These are phyloP conservation scores for Termitomyces eurrhizus DNA, from an alignment of 768 basidiomycete genomes.

Conservation along the genomic window DNA sequence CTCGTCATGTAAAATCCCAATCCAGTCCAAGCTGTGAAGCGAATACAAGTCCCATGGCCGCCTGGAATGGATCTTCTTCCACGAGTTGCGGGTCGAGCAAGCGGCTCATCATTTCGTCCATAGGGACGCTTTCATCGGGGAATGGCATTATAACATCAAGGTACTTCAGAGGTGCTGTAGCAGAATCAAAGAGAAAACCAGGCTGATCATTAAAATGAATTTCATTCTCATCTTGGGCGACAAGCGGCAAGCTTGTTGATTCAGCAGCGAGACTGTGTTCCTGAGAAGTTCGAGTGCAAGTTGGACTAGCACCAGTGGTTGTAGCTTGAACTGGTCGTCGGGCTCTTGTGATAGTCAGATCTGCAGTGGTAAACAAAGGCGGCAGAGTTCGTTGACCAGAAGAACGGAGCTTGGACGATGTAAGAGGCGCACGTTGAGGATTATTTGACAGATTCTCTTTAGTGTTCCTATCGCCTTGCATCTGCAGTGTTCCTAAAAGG, in stretches of 20 bases:
- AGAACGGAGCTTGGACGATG: slow-evolving; percentile 1
- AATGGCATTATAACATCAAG: slow-evolving; percentile 29
- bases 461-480: background rate
- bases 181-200: slow-evolving; percentile 20
- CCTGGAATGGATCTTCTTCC: slow-evolving; percentile 37
- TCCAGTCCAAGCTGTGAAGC: slow-evolving; percentile 34
- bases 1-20: slow-evolving; percentile 22
- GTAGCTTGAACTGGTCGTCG: background rate
- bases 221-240: background rate
- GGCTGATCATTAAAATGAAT: background rate
- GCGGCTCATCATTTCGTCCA: slow-evolving; percentile 23
- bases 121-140: slow-evolving; percentile 14
- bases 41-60: slow-evolving; percentile 45
- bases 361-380: slow-evolving; percentile 4
- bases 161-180: slow-evolving; percentile 29
- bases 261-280: background rate
- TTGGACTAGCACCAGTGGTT: background rate
- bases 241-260: no score
- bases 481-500: background rate
- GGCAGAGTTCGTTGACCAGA: slow-evolving; percentile 3
- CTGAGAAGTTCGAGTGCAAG: background rate
- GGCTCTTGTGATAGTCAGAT: background rate
- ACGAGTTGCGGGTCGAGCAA: slow-evolving; percentile 32
- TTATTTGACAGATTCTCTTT: slow-evolving; percentile 7
- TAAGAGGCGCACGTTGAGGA: background rate